Base-by-base conservation (phyloP, 1,284 basidiomycete species). In the Cryptococcus floricola region DNA sequence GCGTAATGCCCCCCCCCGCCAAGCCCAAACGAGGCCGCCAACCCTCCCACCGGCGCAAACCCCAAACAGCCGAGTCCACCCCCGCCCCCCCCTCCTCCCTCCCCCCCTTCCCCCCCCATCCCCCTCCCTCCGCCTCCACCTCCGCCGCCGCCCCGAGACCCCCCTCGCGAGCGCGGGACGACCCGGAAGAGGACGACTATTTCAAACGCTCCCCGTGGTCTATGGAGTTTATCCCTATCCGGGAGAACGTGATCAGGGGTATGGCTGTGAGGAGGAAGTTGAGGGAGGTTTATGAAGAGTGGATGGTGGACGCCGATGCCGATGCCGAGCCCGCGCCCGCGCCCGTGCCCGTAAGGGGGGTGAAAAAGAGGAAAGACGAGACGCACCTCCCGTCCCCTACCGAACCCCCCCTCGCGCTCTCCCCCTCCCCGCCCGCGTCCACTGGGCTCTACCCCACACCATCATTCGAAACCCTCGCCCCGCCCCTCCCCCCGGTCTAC, bases 381-480 rank as follows among this genome's bases (percentile, higher is more conserved):
- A 71, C 72, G 5, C 72, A 72, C 9, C 51, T 76, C 10, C 74
- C 71, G 1, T 74, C 72, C n/a, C 72, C 73, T 2, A 73, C 73
- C 1, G 69, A 74, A 27, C 69, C 72, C 9, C 70, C 68, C 31
- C 53, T 67, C 16, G 34, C 70, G 16, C 64, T 67, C 4, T 61
- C 70, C 71, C 70, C 0, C 68, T 71, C 7, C 70, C 71, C 12
- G 47, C 54, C 48, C 46, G n/a, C n/a, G n/a, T n/a, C n/a, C n/a
- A n/a, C n/a, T n/a, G n/a, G n/a, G n/a, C n/a, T 67, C 16, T 64
- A 70, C 23, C 63, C 69, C 10, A 45, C 63, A 1, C 67, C 81
- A 71, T 52, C 83, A 76, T 73, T 82, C 74, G 37, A 78, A 70
- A 59, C 80, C 70, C 61, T 77, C 65, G 66, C 70, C 14, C 68